These are phyloP conservation scores for Ochromonadaceae sp. DNA, from an alignment of 352 stramenopile genomes.

Conservation along the genomic window DNA sequence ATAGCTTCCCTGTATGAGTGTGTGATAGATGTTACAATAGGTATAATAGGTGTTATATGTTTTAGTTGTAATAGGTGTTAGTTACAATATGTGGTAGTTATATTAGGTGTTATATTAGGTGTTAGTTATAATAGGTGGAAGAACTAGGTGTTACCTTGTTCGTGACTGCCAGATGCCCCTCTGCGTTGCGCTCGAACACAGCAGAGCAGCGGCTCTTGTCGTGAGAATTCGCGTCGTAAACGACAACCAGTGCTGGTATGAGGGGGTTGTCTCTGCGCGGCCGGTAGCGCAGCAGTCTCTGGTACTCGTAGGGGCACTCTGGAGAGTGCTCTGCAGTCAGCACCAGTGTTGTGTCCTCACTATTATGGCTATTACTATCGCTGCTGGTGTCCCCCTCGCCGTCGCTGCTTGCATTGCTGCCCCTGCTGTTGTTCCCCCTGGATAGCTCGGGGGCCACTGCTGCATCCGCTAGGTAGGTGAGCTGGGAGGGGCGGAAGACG, in stretches of 20 bases:
- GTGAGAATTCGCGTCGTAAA: constrained; percentile 48
- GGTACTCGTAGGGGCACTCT: constrained; percentile 49
- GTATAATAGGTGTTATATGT: not conserved
- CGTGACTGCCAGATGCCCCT: no score
- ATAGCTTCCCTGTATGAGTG: constrained; percentile 42
- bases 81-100: no score
- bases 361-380: no score
- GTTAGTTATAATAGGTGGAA: no score
- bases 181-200: constrained; percentile 23
- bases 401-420: no score
- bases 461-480: constrained; percentile 23
- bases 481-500: constrained; percentile 16
- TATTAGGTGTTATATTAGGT: no score
- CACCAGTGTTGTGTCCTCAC: constrained; percentile 35
- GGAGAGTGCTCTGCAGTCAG: constrained; percentile 59
- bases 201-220: constrained; percentile 24
- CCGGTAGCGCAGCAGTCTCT: constrained; percentile 35
- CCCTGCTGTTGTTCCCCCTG: no score
- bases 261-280: constrained; percentile 19
- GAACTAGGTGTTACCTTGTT: no score
- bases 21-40: not conserved
- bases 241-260: constrained; percentile 49
- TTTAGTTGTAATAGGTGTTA: not conserved
- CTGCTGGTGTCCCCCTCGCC: no score
- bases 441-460: constrained; percentile 12